Evolutionary conservation across 2,329 filamentous ascomycete species (phyloP).

Genomic region (Beauveria medogensis): DNA sequence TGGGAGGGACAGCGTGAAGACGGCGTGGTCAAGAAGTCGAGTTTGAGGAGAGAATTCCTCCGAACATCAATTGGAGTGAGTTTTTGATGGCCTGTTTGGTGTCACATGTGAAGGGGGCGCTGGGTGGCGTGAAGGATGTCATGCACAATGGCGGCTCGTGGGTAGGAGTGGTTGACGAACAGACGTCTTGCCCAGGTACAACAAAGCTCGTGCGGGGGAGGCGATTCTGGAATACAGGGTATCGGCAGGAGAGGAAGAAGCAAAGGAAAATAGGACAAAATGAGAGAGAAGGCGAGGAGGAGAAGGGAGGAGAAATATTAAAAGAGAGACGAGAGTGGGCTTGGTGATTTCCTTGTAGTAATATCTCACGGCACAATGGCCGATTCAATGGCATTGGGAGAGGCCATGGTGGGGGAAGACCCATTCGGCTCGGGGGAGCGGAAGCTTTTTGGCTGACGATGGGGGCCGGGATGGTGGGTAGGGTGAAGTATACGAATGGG

Average conservation of each 20-base stretch:
- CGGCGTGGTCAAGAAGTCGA: background rate
- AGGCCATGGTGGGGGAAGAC: background rate
- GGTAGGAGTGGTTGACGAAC: background rate
- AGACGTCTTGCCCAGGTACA: background rate
- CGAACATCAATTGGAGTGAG: background rate
- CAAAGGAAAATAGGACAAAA: background rate
- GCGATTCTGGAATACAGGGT: background rate
- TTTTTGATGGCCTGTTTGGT: conserved; percentile 14
- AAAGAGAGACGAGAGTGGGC: background rate
- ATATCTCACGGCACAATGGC: conserved; percentile 1
- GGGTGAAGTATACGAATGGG: background rate
- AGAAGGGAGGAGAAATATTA: background rate
- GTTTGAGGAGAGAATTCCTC: background rate
- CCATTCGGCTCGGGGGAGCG: conserved; percentile 11
- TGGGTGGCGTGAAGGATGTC: conserved; percentile 2
- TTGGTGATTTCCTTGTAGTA: background rate
- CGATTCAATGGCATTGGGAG: background rate
- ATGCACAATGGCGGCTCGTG: background rate
- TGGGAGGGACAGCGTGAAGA: background rate
- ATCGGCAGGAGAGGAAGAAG: background rate
- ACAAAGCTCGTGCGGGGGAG: background rate
- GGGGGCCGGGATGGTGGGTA: background rate
- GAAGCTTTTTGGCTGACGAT: conserved; percentile 7
- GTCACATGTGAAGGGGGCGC: conserved; percentile 8
- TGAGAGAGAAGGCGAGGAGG: background rate